Percentiles rank a stretch among this genome's conserved stretches.
These are phyloP conservation scores for Thuidium tamariscinum DNA, from an alignment of 225 moss, liverwort and hornwort species.

Conservation along the genomic window DNA sequence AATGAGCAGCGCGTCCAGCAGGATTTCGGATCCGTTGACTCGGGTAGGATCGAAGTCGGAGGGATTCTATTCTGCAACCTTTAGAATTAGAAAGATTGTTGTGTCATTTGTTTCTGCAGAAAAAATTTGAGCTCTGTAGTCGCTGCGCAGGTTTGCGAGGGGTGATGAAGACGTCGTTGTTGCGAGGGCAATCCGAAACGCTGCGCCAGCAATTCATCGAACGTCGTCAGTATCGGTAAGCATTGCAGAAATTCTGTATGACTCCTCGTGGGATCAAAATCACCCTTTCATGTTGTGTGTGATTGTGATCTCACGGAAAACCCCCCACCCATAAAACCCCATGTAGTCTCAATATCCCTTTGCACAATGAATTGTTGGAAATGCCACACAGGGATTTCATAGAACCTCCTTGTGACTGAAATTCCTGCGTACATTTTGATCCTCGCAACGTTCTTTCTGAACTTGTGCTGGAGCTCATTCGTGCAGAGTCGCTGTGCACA, in stretches of 20 bases:
- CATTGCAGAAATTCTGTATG: neutral
- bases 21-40: neutral
- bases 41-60: neutral
- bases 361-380: neutral
- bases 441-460: neutral
- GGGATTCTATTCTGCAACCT: neutral
- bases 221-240: conserved; percentile 10
- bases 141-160: neutral
- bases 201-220: conserved; percentile 33
- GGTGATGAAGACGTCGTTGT: neutral
- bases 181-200: conserved; percentile 34
- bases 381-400: neutral
- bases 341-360: neutral
- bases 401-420: neutral
- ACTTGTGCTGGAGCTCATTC: neutral
- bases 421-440: neutral
- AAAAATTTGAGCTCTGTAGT: neutral
- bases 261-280: neutral
- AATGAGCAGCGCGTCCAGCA: neutral
- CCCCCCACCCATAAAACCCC: neutral
- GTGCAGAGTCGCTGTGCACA: conserved; percentile 62
- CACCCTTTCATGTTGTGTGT: neutral
- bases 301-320: neutral
- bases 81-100: neutral
- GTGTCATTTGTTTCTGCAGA: neutral